phyloP scores from a whole-genome alignment of 441 rosid species.

The Mallotus repandus region DNA sequence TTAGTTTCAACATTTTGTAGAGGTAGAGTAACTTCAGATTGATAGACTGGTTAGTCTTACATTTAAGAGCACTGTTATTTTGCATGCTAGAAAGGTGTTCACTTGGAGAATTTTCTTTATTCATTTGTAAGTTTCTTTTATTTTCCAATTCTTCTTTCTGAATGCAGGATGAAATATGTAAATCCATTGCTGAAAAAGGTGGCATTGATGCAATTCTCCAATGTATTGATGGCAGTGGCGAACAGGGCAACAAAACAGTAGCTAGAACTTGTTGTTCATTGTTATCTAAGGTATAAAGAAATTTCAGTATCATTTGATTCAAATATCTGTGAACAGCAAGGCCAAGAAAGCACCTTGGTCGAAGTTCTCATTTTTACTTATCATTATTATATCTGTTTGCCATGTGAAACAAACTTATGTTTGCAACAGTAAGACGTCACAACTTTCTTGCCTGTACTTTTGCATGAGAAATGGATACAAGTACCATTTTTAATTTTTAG shows the following conservation, averaged over 20 bases:
- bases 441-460: not conserved
- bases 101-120: not conserved
- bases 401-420: not conserved
- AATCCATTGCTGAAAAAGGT: slow-evolving; percentile 81
- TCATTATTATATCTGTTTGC: not conserved
- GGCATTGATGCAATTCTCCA: slow-evolving; percentile 74
- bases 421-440: not conserved
- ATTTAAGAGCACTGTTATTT: not conserved
- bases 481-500: not conserved
- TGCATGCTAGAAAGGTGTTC: not conserved
- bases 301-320: not conserved
- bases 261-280: slow-evolving; percentile 78
- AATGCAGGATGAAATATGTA: slow-evolving; percentile 88
- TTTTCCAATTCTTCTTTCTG: slow-evolving; percentile 1
- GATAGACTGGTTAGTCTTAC: not conserved
- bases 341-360: not conserved
- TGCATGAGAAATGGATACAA: not conserved
- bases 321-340: not conserved
- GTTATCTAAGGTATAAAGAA: slow-evolving; percentile 60
- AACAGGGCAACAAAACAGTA: slow-evolving; percentile 68
- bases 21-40: not conserved
- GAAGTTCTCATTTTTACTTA: not conserved
- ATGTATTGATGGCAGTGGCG: slow-evolving; percentile 77
- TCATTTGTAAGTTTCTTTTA: slow-evolving; percentile 5
- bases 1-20: not conserved